These are phyloP conservation scores for Exobasidium rhododendri DNA, from an alignment of 1,284 basidiomycete species.

Conservation along the genomic window DNA sequence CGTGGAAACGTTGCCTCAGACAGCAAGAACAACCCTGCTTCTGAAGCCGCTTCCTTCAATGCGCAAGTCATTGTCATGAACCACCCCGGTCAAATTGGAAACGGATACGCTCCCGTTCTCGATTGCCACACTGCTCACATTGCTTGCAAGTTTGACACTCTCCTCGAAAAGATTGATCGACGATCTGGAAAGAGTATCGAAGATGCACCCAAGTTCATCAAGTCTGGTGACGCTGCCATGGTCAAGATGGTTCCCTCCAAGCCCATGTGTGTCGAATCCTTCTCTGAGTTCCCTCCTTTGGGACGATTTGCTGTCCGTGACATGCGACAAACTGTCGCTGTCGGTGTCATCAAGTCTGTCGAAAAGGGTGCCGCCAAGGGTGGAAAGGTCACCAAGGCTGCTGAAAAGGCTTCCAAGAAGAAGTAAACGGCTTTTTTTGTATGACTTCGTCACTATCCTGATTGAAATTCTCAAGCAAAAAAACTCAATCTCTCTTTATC, in stretches of 20 bases:
- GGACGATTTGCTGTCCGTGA: slow-evolving; percentile 81
- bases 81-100: slow-evolving; percentile 99
- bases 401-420: slow-evolving; percentile 73
- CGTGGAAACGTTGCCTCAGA: slow-evolving; percentile 98
- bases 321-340: slow-evolving; percentile 62
- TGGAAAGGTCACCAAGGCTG: slow-evolving; percentile 81
- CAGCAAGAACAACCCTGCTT: slow-evolving; percentile 99
- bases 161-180: slow-evolving; percentile 95
- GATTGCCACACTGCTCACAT: slow-evolving; percentile 99
- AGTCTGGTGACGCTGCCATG: slow-evolving; percentile 69
- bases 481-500: slow-evolving; percentile 11
- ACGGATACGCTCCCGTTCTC: slow-evolving; percentile 94
- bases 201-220: slow-evolving; percentile 82
- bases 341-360: slow-evolving; percentile 82
- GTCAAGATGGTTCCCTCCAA: slow-evolving; percentile 95
- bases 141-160: slow-evolving; percentile 98
- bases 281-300: slow-evolving; percentile 97
- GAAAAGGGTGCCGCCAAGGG: slow-evolving; percentile 32
- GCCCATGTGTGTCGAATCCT: slow-evolving; percentile 97
- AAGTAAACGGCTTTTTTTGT: slow-evolving; percentile 39
- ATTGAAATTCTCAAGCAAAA: not conserved
- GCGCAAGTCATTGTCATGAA: slow-evolving; percentile 99
- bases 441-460: not conserved
- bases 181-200: slow-evolving; percentile 93
- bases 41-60: slow-evolving; percentile 98